phyloP scores from a whole-genome alignment of 371 early-diverging fungal species.

The Coelomomyces lativittatus region DNA sequence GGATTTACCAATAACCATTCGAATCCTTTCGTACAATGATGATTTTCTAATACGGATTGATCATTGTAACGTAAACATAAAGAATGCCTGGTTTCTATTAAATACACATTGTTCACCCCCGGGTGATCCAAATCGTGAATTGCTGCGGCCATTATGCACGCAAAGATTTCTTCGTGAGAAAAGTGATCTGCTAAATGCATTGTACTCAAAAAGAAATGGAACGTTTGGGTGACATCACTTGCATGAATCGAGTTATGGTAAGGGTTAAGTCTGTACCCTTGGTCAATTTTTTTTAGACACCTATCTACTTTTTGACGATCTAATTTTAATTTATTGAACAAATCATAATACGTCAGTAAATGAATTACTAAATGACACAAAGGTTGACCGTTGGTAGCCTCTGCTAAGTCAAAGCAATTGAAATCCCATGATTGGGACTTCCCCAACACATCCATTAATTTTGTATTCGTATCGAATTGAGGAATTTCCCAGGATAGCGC shows the following conservation, averaged over 20 bases:
- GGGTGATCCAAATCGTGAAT: conserved; percentile 35
- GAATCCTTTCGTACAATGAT: conserved; percentile 15
- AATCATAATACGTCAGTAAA: background rate
- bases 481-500: no score
- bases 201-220: conserved; percentile 12
- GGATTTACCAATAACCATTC: conserved; percentile 9
- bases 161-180: conserved; percentile 12
- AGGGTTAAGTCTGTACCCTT: conserved; percentile 6
- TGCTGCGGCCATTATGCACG: conserved; percentile 15
- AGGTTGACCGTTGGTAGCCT: conserved; percentile 9
- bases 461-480: background rate
- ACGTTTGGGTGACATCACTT: conserved; percentile 17
- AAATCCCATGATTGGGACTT: conserved; percentile 17
- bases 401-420: conserved; percentile 13
- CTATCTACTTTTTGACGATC: background rate
- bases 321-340: background rate
- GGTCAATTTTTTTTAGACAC: background rate
- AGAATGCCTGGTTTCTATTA: conserved; percentile 11
- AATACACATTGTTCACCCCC: conserved; percentile 26
- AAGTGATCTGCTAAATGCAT: conserved; percentile 6
- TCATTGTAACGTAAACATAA: conserved; percentile 31
- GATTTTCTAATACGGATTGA: conserved; percentile 23
- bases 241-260: conserved; percentile 37
- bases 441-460: conserved; percentile 2
- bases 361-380: background rate